Conservation (phyloP, 768 basidiomycete genomes). For the Russula griseocarnosa region DNA sequence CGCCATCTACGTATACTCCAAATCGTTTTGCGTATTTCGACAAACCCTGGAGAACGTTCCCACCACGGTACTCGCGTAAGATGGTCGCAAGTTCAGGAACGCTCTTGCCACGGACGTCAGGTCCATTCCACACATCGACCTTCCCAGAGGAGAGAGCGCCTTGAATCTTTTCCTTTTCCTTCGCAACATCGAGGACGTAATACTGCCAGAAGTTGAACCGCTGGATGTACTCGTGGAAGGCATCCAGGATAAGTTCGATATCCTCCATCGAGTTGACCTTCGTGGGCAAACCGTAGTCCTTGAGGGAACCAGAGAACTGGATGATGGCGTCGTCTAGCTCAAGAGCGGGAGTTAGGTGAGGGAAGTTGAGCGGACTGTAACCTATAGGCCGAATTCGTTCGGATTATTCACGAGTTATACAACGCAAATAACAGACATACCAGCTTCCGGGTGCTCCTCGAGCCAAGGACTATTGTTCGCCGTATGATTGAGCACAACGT, state of each 20-base stretch:
- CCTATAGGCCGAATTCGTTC: slow-evolving; percentile 43
- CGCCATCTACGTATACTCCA: slow-evolving; percentile 58
- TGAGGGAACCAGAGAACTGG: slow-evolving; percentile 67
- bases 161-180: slow-evolving; percentile 57
- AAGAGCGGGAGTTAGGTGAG: slow-evolving; percentile 87
- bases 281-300: slow-evolving; percentile 67
- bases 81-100: slow-evolving; percentile 64
- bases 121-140: slow-evolving; percentile 57
- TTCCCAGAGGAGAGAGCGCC: slow-evolving; percentile 49
- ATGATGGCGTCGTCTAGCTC: slow-evolving; percentile 88
- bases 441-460: slow-evolving; percentile 90
- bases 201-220: slow-evolving; percentile 85
- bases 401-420: neutral
- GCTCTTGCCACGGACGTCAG: slow-evolving; percentile 53
- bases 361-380: slow-evolving; percentile 85
- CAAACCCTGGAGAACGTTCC: slow-evolving; percentile 47
- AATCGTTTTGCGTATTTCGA: slow-evolving; percentile 62
- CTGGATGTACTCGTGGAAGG: slow-evolving; percentile 59
- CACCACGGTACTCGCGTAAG: slow-evolving; percentile 47
- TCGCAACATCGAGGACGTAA: slow-evolving; percentile 76
- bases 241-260: slow-evolving; percentile 58
- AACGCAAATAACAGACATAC: slow-evolving; percentile 40
- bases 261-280: slow-evolving; percentile 61
- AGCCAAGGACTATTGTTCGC: slow-evolving; percentile 94
- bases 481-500: slow-evolving; percentile 97